Evolutionary conservation across 768 basidiomycete genomes (phyloP).

Genomic region (Leccinellum albellum): DNA sequence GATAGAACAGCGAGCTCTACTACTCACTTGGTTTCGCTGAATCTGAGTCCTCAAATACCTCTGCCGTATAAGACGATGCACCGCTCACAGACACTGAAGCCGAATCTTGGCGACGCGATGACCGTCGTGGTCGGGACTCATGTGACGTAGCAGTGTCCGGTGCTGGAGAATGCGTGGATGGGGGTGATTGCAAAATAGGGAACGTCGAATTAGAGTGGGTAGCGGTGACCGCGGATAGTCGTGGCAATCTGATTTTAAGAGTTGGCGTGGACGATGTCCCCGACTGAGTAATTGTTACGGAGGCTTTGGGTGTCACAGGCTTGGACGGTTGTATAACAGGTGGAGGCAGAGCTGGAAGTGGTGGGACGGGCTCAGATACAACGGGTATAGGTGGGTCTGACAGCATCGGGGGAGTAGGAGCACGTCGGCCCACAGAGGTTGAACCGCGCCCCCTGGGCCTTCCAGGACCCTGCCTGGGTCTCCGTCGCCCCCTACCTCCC

Average conservation of each 20-base stretch:
- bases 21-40: constrained; percentile 27
- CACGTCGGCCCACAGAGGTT: constrained; percentile 4
- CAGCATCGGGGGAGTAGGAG: constrained; percentile 11
- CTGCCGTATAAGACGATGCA: constrained; percentile 29
- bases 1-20: background rate
- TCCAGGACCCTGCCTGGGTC: constrained; percentile 11
- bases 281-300: constrained; percentile 33
- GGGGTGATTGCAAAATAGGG: constrained; percentile 22
- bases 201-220: constrained; percentile 20
- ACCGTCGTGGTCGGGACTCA: constrained; percentile 29
- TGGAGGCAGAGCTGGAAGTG: constrained; percentile 2
- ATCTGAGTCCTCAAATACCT: constrained; percentile 26
- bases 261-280: constrained; percentile 31
- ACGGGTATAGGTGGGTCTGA: constrained; percentile 13
- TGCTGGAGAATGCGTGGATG: constrained; percentile 17
- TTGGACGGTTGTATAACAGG: constrained; percentile 16
- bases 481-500: constrained; percentile 24
- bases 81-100: constrained; percentile 30
- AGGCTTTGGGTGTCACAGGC: constrained; percentile 32
- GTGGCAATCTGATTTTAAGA: constrained; percentile 33
- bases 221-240: constrained; percentile 28
- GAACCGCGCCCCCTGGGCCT: constrained; percentile 18
- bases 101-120: constrained; percentile 27
- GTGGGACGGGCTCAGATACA: constrained; percentile 12
- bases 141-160: constrained; percentile 16